Base-by-base conservation (phyloP, 768 basidiomycete genomes). In the Mycena polygramma region DNA sequence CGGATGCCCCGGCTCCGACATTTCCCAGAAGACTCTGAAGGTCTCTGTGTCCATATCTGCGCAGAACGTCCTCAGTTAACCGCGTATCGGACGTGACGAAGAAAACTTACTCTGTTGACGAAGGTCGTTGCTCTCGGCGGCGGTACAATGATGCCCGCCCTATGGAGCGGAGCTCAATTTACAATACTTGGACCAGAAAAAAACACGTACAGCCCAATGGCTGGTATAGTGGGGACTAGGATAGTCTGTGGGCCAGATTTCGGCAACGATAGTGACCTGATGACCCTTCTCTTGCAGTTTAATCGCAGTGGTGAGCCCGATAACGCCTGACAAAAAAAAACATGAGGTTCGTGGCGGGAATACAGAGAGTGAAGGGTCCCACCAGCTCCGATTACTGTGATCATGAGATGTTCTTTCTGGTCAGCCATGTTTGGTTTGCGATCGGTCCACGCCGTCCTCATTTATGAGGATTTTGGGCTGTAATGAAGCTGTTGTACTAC, bases 221-320 rank as follows among this genome's bases (percentile, higher is more conserved):
- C 86, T 88, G 13, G 89, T 88, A 73, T 88, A 90, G 22, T 81
- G 77, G 64, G 86, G 83, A 15, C 79, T 80, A 72, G 85, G 87
- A 0, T 81, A 79, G 71, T 90, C 90, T 11, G 80, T 86, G 0
- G 89, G 87, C 46, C 88, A 80, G 2, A 80, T 80, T 55, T 88
- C 87, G 0, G 90, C 88, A 17, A 90, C 75, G 59, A 90, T 82
- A 3, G 83, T 85, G 10, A 90, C 88, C 2, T 69, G 72, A 71
- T 87, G 78, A n/a, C 82, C 83, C 20, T 78, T 80, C 70, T 88
- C 85, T 68, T 88, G 88, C 8, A 89, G 75, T 59, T 79, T 83
- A 11, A 90, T 75, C 0, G 87, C 89, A 0, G 89, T 88, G 4
- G 88, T 85, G 24, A 90, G 78, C 2, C 90, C 89, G 9, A 89